Evolutionary conservation across 306 rosid species (phyloP), one percentile per base, ranked within the genome.

Genomic region (Delonix regia): DNA sequence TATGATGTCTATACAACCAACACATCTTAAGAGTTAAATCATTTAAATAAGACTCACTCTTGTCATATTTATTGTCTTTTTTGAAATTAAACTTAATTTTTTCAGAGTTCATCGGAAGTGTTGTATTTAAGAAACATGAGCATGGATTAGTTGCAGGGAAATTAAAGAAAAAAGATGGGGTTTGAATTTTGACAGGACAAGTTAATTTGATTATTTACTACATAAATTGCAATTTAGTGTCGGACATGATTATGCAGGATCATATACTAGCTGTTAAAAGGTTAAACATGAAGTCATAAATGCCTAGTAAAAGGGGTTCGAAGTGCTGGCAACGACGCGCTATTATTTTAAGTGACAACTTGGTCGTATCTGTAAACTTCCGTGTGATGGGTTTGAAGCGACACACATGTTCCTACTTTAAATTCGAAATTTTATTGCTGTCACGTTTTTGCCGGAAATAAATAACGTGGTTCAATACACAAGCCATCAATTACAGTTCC

Each of bases 151-250:
- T 1, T 1, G 2, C 1, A 30, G 4, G 1, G 33, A 30, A 30
- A 30, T n/a, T n/a, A 30, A 30, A 1, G 4, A 30, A 30, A 30
- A 30, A 30, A 30, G 33, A 30, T 30, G 33, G 4, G 39, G 5
- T 36, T 3, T 36, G 39, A 36, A 36, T 36, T 36, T 65, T 63
- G 67, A 48, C 27, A 72, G 65, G 34, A 73, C 69, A 68, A 39
- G 19, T 69, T 60, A 68, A 39, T 25, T 74, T 69, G 81, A 74
- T 83, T 68, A 81, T 22, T 69, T 68, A 68, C 78, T 79, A 27
- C 59, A 70, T 71, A 76, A 76, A 60, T 72, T 74, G 80, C 48
- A 68, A 64, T 66, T 66, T 36, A n/a, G 49, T 48, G 52, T 68
- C 34, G 55, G 30, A 74, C 18, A 36, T 57, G 34, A 30, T 44